A percentile compares a stretch with the other conserved stretches of the same genome.
phyloP scores from a whole-genome alignment of 352 stramenopile genomes.

The Phytophthora uliginosa region DNA sequence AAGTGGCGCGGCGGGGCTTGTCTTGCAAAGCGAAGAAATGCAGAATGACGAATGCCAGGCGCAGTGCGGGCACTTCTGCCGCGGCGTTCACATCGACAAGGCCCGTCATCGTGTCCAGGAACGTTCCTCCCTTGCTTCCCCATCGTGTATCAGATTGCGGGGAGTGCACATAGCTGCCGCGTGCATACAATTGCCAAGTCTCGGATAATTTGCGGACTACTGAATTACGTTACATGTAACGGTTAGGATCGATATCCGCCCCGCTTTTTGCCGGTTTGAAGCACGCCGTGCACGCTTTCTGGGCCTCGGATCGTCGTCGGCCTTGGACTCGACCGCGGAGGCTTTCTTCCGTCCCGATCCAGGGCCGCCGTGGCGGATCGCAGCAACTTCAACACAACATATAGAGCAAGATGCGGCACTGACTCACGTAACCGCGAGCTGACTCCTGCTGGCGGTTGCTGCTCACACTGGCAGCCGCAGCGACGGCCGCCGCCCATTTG shows the following conservation, averaged over 20 bases:
- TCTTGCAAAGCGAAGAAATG: conserved; percentile 35
- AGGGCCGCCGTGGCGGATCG: neutral
- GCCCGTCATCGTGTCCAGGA: conserved; percentile 28
- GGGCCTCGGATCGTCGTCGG: neutral
- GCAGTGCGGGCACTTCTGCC: conserved; percentile 13
- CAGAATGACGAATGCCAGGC: conserved; percentile 28
- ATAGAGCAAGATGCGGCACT: conserved; percentile 9
- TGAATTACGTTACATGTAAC: conserved; percentile 18
- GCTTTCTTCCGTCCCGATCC: conserved; percentile 9
- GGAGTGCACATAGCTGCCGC: neutral
- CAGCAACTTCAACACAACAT: conserved; percentile 17
- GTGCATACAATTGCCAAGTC: neutral
- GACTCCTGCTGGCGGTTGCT: neutral
- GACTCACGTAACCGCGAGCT: conserved; percentile 20
- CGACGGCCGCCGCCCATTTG: neutral
- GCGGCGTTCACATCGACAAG: conserved; percentile 27
- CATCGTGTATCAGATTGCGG: conserved; percentile 32
- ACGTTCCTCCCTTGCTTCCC: conserved; percentile 12
- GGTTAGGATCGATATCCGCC: neutral
- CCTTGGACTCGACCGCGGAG: neutral
- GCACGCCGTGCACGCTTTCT: conserved; percentile 1
- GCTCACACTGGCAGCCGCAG: neutral
- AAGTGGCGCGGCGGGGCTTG: conserved; percentile 9
- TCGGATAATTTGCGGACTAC: conserved; percentile 32
- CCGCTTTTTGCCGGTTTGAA: conserved; percentile 3